Conservation (phyloP, 441 rosid genomes). For the Arabidopsis lyrata region DNA sequence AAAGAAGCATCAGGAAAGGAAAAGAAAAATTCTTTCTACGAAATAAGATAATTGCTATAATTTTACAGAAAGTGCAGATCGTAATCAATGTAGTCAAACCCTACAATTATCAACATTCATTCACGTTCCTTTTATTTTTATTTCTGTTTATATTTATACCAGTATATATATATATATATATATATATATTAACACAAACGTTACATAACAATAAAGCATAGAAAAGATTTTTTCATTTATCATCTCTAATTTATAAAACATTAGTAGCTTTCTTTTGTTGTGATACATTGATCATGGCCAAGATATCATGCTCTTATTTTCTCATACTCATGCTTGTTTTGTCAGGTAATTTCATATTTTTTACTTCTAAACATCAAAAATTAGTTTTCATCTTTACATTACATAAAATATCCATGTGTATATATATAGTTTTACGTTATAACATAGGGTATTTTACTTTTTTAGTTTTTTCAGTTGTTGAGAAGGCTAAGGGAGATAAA, state of each 20-base stretch:
- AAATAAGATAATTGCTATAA: background rate
- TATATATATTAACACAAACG: background rate
- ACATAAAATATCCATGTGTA: background rate
- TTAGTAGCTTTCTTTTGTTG: background rate
- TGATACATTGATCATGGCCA: slow-evolving; percentile 30
- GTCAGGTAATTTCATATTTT: slow-evolving; percentile 28
- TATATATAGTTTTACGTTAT: background rate
- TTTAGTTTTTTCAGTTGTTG: background rate
- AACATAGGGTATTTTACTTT: background rate
- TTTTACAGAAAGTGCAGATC: background rate
- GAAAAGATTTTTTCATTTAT: background rate
- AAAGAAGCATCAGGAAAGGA: background rate
- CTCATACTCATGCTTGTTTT: slow-evolving; percentile 29
- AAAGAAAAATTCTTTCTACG: no score
- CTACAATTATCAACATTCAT: background rate
- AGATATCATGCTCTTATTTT: slow-evolving; percentile 25
- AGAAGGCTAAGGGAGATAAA: background rate
- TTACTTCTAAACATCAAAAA: background rate
- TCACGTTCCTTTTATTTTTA: background rate
- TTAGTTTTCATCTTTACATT: background rate
- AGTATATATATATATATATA: background rate
- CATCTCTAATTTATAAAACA: background rate
- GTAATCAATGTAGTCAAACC: slow-evolving; percentile 9
- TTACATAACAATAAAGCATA: background rate
- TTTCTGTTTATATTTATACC: background rate